Evolutionary conservation across 768 basidiomycete species (phyloP), one percentile per base, ranked within the genome.

Genomic region (Tricholoma saponaceum): DNA sequence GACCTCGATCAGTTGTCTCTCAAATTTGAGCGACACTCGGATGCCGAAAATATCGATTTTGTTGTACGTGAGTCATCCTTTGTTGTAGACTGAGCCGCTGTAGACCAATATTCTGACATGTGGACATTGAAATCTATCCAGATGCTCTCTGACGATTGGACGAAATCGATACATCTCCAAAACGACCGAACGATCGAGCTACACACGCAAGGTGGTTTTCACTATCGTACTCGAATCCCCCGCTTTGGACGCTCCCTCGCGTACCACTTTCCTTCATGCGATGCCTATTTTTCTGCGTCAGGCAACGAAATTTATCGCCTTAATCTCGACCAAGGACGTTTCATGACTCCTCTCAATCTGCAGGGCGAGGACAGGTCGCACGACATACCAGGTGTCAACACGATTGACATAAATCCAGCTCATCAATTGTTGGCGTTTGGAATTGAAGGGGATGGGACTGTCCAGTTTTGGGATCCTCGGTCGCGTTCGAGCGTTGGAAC

Each of bases 91-190:
- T 57, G 52, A 53, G 50, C 41, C 23, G 18, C 26, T 22, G 28
- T 53, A 52, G 56, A 32, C 30, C 32, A 44, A 8, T 4, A 18
- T 35, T 56, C 22, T 51, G 39, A 56, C 51, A 25, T 20, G 7
- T 23, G 8, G 26, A 55, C 41, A 46, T 41, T 57, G 30, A 51
- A 10, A n/a, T 7, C 37, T 43, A 35, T 59, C 6, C 72, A 97
- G 95, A 87, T 93, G 64, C 79, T 98, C 7, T 98, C 95, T 1
- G 91, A 95, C 67, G 96, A 98, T 77, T 98, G 96, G 96, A 98
- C 96, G 6, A 98, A 98, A 70, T 88, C 92, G n/a, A 80, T 98
- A 60, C 95, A 97, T 70, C 82, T 99, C 2, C 97, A 98, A 80
- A 88, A 89, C 51, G 95, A 98, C 76, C 87, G 97, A n/a, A 91